Evolutionary conservation across 352 stramenopile species (phyloP), one percentile per base, ranked within the genome.

Genomic region (Pelagophyceae sp.): DNA sequence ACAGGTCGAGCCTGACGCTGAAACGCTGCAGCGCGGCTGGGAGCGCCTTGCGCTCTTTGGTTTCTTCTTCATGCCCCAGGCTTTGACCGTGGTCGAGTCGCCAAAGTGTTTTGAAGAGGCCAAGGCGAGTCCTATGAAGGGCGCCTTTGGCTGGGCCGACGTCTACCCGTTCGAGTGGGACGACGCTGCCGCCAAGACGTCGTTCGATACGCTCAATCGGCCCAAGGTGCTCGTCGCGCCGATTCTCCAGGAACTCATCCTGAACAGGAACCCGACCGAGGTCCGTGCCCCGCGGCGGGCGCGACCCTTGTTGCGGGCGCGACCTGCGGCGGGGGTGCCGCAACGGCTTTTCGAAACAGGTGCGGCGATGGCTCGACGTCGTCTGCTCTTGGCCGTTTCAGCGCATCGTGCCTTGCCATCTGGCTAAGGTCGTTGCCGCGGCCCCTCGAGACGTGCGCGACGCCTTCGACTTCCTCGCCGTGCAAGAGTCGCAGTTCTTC

Each of bases 231-330:
- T 93, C 15, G 88, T 92, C 25, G 88, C 89, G 45, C 89, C 89
- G 27, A 93, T 93, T 75, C 78, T 93, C 25, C 87, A 92, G 81
- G 84, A 84, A 45, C 80, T 93, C 23, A 89, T 93, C 60, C 77
- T 92, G 11, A 92, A 92, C 82, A 74, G 89, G 29, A 82, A 88
- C 77, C 89, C 89, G 0, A 83, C 87, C 33, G 84, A 89, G 60
- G 84, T 90, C 6, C n/a, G n/a, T n/a, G n/a, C n/a, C n/a, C n/a
- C n/a, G n/a, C n/a, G n/a, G n/a, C n/a, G n/a, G n/a, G n/a, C n/a
- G n/a, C n/a, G n/a, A n/a, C n/a, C n/a, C n/a, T n/a, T n/a, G n/a
- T n/a, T n/a, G n/a, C n/a, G n/a, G n/a, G n/a, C n/a, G n/a, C n/a
- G n/a, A n/a, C n/a, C n/a, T n/a, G n/a, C n/a, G n/a, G n/a, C n/a